Conservation (phyloP, 169 alveolate species). For the Cryptosporidium canis region DNA sequence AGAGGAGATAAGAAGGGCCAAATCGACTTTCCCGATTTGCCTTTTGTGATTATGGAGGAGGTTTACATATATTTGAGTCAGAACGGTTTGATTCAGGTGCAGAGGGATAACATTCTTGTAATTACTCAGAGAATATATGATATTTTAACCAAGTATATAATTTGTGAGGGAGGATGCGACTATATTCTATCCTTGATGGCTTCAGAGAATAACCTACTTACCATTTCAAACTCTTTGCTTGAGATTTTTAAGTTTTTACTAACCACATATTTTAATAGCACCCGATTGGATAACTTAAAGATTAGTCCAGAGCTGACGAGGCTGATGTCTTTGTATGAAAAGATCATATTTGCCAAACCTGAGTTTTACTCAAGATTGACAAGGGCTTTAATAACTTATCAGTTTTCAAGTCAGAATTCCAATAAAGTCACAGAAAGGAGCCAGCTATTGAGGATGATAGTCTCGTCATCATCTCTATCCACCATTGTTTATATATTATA, state of each 20-base stretch:
- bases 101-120: not conserved
- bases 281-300: not conserved
- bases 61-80: constrained; percentile 31
- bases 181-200: not conserved
- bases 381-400: constrained; percentile 1
- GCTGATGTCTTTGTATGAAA: not conserved
- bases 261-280: not conserved
- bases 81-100: not conserved
- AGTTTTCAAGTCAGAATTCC: not conserved
- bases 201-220: constrained; percentile 16
- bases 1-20: not conserved
- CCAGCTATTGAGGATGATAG: not conserved
- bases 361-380: constrained; percentile 19
- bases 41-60: constrained; percentile 52
- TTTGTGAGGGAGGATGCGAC: not conserved
- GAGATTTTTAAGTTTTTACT: constrained; percentile 31
- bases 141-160: not conserved
- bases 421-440: not conserved
- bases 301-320: not conserved
- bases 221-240: constrained; percentile 15
- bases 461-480: constrained; percentile 29
- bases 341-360: constrained; percentile 7
- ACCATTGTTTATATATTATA: constrained; percentile 32
- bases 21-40: constrained; percentile 57
- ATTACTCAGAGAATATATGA: constrained; percentile 22